A percentile compares a stretch with the other conserved stretches of the same genome.
Conservation (phyloP, 2,329 filamentous ascomycete genomes). For the Aspergillus hiratsukae region DNA sequence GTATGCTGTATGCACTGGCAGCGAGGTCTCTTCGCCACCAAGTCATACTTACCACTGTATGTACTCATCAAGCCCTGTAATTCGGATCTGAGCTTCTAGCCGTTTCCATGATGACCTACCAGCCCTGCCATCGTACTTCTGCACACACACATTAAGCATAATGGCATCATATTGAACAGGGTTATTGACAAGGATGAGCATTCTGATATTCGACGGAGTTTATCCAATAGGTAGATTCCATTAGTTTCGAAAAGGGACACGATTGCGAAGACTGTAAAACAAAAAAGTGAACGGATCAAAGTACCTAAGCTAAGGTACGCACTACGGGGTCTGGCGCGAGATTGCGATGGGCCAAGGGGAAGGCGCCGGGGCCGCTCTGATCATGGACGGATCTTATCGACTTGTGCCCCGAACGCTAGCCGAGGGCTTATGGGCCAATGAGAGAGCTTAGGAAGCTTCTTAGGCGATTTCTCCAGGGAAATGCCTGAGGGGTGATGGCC, state of each 20-base stretch:
- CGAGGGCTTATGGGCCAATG: conserved; percentile 4
- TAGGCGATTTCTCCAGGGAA: conserved; percentile 8
- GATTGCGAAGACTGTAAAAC: background rate
- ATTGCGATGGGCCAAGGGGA: conserved; percentile 7
- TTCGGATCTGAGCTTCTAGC: background rate
- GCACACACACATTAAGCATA: background rate
- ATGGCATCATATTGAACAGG: background rate
- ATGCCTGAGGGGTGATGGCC: background rate
- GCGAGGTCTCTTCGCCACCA: background rate
- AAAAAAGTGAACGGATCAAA: background rate
- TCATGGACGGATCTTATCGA: conserved; percentile 12
- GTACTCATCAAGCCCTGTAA: background rate
- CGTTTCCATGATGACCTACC: background rate
- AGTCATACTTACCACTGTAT: no score
- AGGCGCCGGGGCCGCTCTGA: background rate
- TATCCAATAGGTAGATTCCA: background rate
- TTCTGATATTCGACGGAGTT: background rate
- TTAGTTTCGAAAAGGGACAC: background rate
- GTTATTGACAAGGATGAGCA: background rate
- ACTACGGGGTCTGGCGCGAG: conserved; percentile 1
- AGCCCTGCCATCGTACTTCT: background rate
- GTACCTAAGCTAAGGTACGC: conserved; percentile 5
- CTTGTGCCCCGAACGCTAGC: conserved; percentile 13
- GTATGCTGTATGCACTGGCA: no score
- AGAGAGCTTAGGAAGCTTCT: conserved; percentile 1